Evolutionary conservation across 164 flowering plant genomes (phyloP), one percentile per base, ranked within the genome.

Genomic region (Berberis thunbergii): DNA sequence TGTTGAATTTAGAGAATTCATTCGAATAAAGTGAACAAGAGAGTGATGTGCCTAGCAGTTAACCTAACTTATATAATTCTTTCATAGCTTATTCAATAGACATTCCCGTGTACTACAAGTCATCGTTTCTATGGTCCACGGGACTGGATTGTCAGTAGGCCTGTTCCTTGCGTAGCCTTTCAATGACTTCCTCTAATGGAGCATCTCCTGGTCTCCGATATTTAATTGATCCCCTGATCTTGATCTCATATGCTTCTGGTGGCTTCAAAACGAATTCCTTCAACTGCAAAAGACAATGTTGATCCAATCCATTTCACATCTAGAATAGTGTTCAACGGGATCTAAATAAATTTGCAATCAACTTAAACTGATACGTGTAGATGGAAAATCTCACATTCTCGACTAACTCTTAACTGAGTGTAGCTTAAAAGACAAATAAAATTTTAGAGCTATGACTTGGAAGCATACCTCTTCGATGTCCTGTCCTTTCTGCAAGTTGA

Each of bases 201-300:
- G 96, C 94, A 75, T 95, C 97, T 59, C 90, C 99, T 12, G 91
- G 88, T 73, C 97, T 81, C 62, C 97, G 76, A 53, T 68, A 84
- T 50, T n/a, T n/a, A 76, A 71, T 66, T 80, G 79, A 40, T 95
- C 94, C 40, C 99, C 97, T n/a, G 7, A 95, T 80, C 84, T 95
- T 95, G n/a, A 95, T 59, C 73, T 95, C 97, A 67, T 91, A 87
- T 46, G 97, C 94, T 67, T 95, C 97, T n/a, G 84, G 75, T 70
- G 89, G 94, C 61, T 71, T 73, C 74, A 91, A 69, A 58, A 95
- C 64, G 64, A 89, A 95, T 58, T 86, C 96, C 72, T 76, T 86
- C 75, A 95, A 70, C 99, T 91, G 77, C 26, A 57, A 57, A 53
- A 59, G 13, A 41, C 1, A 40, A 49, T 6, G 3, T 2, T n/a